A percentile compares a stretch with the other conserved stretches of the same genome.
These are phyloP conservation scores for Russula sp. DNA, from an alignment of 768 basidiomycete species.

Conservation along the genomic window DNA sequence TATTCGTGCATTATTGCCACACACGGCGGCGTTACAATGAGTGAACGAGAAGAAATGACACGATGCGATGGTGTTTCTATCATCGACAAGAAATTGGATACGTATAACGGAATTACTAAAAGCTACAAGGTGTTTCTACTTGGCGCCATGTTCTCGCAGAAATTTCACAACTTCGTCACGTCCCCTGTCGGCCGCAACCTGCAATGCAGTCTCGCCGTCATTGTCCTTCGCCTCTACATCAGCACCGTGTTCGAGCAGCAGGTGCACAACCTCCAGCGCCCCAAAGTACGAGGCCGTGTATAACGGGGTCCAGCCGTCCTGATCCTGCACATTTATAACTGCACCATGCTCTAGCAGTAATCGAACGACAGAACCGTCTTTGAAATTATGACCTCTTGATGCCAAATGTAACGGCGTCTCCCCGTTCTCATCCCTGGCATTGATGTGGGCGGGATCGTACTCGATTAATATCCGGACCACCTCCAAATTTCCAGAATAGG, in stretches of 20 bases:
- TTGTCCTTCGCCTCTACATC: neutral
- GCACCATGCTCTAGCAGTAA: neutral
- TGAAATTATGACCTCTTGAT: neutral
- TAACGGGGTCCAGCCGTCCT: neutral
- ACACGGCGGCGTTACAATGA: too few relatives aligned
- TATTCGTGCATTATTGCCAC: too few relatives aligned
- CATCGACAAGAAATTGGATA: too few relatives aligned
- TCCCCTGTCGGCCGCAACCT: too few relatives aligned
- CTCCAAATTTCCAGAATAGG: neutral
- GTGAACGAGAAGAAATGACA: too few relatives aligned
- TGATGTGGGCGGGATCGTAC: neutral
- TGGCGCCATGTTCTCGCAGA: too few relatives aligned
- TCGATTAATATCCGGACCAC: neutral
- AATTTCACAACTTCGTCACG: too few relatives aligned
- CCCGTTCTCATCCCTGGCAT: too few relatives aligned
- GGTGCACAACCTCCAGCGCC: neutral
- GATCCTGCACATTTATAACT: neutral
- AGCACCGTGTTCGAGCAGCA: conserved; percentile 3
- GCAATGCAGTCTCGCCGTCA: neutral
- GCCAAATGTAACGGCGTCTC: neutral
- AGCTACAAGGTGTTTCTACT: too few relatives aligned
- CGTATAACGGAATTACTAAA: too few relatives aligned
- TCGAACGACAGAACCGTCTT: neutral
- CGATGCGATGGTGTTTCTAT: too few relatives aligned
- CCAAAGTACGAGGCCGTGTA: neutral